These are phyloP conservation scores for Cryptococcus sp. DNA, from an alignment of 1,284 basidiomycete genomes.

Conservation along the genomic window DNA sequence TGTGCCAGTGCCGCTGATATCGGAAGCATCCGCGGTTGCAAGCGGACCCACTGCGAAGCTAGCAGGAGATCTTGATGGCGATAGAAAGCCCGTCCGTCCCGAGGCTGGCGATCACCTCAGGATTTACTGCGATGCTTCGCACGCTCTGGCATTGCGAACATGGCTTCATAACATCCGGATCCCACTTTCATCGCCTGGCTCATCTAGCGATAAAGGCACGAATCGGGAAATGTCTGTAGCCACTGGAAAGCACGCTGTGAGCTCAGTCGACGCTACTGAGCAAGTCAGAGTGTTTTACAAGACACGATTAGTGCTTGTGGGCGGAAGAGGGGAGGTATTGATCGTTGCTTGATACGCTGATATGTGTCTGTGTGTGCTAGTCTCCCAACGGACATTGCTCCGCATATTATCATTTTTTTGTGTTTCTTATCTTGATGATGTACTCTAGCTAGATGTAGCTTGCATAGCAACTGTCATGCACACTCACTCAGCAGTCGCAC, in stretches of 20 bases:
- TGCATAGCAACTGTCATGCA: too few species aligned
- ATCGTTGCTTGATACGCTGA: slow-evolving; percentile 28
- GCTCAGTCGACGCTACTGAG: slow-evolving; percentile 1
- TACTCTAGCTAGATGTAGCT: too few species aligned
- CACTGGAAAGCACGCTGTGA: neutral
- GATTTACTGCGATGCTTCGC: slow-evolving; percentile 37
- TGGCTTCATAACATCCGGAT: slow-evolving; percentile 30
- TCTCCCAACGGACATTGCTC: too few species aligned
- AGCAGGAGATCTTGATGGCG: neutral
- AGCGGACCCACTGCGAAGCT: neutral
- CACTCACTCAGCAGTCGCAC: too few species aligned
- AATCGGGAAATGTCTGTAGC: too few species aligned
- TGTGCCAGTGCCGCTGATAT: neutral
- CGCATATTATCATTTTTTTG: too few species aligned
- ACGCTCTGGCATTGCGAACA: slow-evolving; percentile 35
- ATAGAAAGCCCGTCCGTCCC: slow-evolving; percentile 16
- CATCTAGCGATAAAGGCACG: neutral
- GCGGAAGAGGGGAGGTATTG: slow-evolving; percentile 38
- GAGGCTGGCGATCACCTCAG: slow-evolving; percentile 47
- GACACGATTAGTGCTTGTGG: slow-evolving; percentile 35
- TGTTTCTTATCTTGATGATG: too few species aligned
- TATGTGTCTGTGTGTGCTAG: neutral
- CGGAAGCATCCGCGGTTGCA: neutral
- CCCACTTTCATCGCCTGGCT: slow-evolving; percentile 14
- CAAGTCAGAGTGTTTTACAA: slow-evolving; percentile 24